Percentiles rank a stretch among this genome's conserved stretches.
Conservation (phyloP, 1,139 yeast species). For the Yarrowia galli region DNA sequence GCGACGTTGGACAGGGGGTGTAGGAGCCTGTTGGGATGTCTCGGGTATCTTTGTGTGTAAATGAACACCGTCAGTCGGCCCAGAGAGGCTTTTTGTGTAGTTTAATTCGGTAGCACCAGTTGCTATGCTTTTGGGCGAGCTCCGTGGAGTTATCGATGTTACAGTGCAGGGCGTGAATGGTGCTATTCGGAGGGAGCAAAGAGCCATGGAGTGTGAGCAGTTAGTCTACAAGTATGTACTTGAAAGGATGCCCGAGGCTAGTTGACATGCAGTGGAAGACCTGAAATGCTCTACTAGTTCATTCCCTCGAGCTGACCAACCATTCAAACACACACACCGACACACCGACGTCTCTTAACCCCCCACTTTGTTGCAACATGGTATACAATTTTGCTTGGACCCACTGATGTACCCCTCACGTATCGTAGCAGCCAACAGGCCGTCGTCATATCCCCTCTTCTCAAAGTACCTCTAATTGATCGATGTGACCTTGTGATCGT, state of each 20-base stretch:
- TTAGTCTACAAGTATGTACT: no score
- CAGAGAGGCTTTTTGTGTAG: neutral
- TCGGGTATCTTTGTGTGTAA: neutral
- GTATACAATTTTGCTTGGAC: neutral
- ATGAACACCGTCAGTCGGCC: neutral
- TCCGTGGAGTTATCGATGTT: neutral
- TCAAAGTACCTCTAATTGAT: neutral
- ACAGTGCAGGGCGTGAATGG: neutral
- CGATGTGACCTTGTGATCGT: neutral
- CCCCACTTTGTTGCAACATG: neutral
- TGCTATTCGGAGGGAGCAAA: no score
- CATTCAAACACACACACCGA: no score
- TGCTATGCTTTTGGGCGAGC: neutral
- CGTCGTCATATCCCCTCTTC: neutral
- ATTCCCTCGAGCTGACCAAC: no score
- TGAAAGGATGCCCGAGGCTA: neutral
- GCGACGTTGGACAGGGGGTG: neutral
- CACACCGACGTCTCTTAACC: neutral
- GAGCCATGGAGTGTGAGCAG: neutral
- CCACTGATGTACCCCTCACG: slow-evolving; percentile 7
- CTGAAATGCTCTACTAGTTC: no score
- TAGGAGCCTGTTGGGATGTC: neutral
- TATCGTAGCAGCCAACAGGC: neutral
- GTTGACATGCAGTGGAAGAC: neutral
- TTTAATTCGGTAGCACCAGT: neutral